Conservation (phyloP, 2,329 filamentous ascomycete genomes). For the Aspergillus luchuensis region DNA sequence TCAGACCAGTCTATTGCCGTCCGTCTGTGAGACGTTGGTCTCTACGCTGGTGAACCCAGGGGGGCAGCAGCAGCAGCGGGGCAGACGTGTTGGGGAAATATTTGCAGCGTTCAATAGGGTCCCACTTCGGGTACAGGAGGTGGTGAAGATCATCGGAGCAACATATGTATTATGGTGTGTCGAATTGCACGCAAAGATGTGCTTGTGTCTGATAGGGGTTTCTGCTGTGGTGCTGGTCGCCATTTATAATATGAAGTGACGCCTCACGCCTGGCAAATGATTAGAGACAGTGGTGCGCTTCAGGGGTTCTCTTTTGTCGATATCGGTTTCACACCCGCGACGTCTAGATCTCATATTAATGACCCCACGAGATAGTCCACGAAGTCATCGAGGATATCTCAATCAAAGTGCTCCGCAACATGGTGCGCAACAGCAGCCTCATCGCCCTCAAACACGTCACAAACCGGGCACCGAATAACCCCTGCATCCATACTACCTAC, state of each 20-base stretch:
- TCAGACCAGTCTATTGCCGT: background rate
- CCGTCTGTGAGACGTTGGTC: background rate
- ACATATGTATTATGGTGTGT: background rate
- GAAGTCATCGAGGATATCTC: background rate
- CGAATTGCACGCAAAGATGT: background rate
- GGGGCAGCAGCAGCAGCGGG: background rate
- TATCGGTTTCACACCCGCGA: too few relatives aligned
- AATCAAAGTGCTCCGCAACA: conserved; percentile 25
- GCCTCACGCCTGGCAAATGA: too few relatives aligned
- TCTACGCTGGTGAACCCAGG: background rate
- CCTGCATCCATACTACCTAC: background rate
- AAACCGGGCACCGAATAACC: conserved; percentile 23
- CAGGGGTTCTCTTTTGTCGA: too few relatives aligned
- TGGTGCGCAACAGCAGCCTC: conserved; percentile 29
- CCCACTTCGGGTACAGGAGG: background rate
- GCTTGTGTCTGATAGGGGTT: background rate
- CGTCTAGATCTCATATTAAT: background rate
- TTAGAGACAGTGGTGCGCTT: too few relatives aligned
- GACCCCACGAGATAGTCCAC: too few relatives aligned
- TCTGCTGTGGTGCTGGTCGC: background rate
- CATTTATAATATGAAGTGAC: background rate
- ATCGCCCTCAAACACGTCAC: conserved; percentile 24
- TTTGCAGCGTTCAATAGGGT: background rate
- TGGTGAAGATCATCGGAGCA: background rate
- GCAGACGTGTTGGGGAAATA: background rate